phyloP scores from a whole-genome alignment of 331 rosid species.

The Prunus yedoensis region DNA sequence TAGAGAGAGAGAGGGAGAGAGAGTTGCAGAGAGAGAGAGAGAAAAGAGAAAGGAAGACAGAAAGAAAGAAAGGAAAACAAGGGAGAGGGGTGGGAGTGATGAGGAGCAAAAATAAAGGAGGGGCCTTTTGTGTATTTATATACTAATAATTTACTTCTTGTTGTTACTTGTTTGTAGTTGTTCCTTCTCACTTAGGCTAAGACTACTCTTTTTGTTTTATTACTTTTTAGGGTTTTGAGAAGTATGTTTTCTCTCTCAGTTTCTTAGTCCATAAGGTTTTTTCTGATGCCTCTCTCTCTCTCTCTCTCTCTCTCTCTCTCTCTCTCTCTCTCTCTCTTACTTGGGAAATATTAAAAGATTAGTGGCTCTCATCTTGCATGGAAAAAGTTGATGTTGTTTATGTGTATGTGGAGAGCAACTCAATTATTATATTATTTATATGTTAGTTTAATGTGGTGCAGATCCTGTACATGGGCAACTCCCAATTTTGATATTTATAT shows the following conservation, averaged over 20 bases:
- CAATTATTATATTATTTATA: background rate
- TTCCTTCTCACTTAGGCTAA: conserved; percentile 17
- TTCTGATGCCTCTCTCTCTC: conserved; percentile 24
- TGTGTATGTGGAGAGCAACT: background rate
- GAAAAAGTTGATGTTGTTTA: conserved; percentile 34
- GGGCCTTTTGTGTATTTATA: conserved; percentile 69
- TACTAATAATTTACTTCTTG: conserved; percentile 39
- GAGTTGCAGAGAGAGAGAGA: conserved; percentile 16
- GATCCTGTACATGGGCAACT: conserved; percentile 7
- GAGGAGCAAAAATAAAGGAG: conserved; percentile 68
- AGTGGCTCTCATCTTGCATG: conserved; percentile 51
- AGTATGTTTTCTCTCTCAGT: conserved; percentile 35
- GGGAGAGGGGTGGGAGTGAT: conserved; percentile 26
- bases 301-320: background rate
- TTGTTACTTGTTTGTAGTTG: conserved; percentile 5
- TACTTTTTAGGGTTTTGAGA: conserved; percentile 78
- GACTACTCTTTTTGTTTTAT: conserved; percentile 63
- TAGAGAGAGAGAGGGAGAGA: conserved; percentile 12
- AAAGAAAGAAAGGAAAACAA: conserved; percentile 24
- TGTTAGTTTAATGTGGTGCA: conserved; percentile 5
- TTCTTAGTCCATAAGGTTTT: conserved; percentile 77
- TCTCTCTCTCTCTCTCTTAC: conserved; percentile 29
- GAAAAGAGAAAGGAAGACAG: conserved; percentile 23
- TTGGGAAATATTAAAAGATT: conserved; percentile 24
- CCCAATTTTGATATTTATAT: conserved; percentile 1